phyloP scores from a whole-genome alignment of 441 rosid species.

The Pelargonium citronellum region DNA sequence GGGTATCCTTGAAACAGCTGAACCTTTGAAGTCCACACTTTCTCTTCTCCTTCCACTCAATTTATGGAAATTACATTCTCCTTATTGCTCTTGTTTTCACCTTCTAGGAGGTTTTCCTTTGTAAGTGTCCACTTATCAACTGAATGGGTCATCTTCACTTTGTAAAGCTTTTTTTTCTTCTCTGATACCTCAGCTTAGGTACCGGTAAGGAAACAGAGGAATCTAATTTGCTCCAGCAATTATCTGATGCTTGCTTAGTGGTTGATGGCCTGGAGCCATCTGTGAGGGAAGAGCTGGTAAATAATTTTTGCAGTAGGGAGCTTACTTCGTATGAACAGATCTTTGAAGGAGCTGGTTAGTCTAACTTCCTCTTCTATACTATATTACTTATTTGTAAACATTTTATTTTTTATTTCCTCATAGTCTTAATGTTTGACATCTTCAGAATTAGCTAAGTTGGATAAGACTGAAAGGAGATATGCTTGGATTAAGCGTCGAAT shows the following conservation, averaged over 20 bases:
- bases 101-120: conserved; percentile 2
- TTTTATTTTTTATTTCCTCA: conserved; percentile 11
- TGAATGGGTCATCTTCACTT: conserved; percentile 7
- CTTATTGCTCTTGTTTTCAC: not conserved
- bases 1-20: not conserved
- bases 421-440: conserved; percentile 21
- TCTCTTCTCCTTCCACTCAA: not conserved
- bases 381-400: not conserved
- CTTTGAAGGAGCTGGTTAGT: conserved; percentile 98
- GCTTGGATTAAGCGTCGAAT: conserved; percentile 99
- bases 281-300: conserved; percentile 97
- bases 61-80: not conserved
- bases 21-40: not conserved
- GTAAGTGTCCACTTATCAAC: not conserved
- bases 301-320: conserved; percentile 95
- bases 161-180: conserved; percentile 17
- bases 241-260: conserved; percentile 94
- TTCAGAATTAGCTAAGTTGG: conserved; percentile 92
- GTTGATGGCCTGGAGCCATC: conserved; percentile 99
- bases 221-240: conserved; percentile 75
- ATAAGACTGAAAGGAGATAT: conserved; percentile 91
- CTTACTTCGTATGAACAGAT: conserved; percentile 97
- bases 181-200: conserved; percentile 81
- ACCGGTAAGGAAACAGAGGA: conserved; percentile 97
- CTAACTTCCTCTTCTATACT: conserved; percentile 15